Base-by-base conservation (phyloP, 352 stramenopile genomes). In the Pythium scleroteichum region DNA sequence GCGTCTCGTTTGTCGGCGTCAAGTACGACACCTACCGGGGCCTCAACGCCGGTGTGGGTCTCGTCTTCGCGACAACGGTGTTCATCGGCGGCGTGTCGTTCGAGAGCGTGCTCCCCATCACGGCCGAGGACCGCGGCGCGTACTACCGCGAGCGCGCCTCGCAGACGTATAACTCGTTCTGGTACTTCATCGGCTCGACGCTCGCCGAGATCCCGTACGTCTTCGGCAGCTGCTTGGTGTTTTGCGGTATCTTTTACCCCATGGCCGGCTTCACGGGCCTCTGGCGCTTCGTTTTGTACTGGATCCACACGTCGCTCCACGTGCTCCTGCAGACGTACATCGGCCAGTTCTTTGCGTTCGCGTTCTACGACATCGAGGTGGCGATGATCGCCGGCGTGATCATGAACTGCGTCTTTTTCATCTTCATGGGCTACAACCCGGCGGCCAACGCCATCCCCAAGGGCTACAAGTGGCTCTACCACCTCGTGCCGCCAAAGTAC, bases 11-110 rank as follows among this genome's bases (percentile, higher is more conserved):
- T 57, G 22, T 64, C n/a, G 41, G 50, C 23, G 22, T 63, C 24
- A 42, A 72, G 23, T 73, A 62, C 46, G 46, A 56, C 17, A 75
- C 62, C 17, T 75, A 60, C 53, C 45, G 48, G 22, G 68, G 69
- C 45, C 50, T 78, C 40, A 68, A 62, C 47, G 41, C 61, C 23
- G 56, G 69, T 19, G 62, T 94, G 20, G 78, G 79, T 22, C 72
- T 92, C 7, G 79, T 94, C 20, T 96, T 92, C n/a, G 60, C 66
- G 1, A 74, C 76, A 2, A 78, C 82, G 12, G 33, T 88, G 46
- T 95, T 96, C 49, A 72, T 86, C 27, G 64, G 70, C 26, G 58
- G 48, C 35, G 26, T 63, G n/a, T 55, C 56, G n/a, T 63, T 63
- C 46, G 39, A 55, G 16, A 63, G 56, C 26, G 45, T 49, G 4